Evolutionary conservation across 805 yeast genomes (phyloP).

Genomic region (Kockiozyma suomiensis): DNA sequence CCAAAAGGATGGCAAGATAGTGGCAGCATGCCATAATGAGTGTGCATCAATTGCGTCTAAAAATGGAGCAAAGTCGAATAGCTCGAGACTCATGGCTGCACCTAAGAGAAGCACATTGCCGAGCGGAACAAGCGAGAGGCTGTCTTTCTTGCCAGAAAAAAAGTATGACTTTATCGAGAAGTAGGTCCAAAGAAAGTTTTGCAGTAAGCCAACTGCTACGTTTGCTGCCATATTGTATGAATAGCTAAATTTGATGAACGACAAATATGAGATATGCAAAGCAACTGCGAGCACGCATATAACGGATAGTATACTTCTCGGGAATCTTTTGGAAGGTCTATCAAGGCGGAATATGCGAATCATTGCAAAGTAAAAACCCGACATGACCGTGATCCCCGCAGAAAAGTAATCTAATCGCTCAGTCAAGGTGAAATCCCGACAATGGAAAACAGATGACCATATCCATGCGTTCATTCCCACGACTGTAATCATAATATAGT

Average conservation of each 20-base stretch:
- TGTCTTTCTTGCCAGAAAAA: neutral
- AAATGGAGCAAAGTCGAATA: constrained; percentile 84
- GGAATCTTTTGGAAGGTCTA: constrained; percentile 37
- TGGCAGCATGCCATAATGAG: constrained; percentile 88
- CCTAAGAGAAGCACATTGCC: constrained; percentile 56
- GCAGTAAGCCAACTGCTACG: constrained; percentile 73
- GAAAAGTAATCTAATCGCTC: constrained; percentile 89
- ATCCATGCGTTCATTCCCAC: constrained; percentile 87
- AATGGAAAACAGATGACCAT: constrained; percentile 82
- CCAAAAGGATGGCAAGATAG: constrained; percentile 75
- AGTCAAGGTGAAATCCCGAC: constrained; percentile 76
- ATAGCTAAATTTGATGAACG: constrained; percentile 76
- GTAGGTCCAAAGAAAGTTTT: constrained; percentile 59
- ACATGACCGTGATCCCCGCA: constrained; percentile 85
- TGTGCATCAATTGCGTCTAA: constrained; percentile 81
- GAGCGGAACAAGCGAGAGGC: constrained; percentile 57
- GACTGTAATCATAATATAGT: constrained; percentile 54
- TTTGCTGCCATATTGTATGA: constrained; percentile 94
- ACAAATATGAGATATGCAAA: constrained; percentile 66
- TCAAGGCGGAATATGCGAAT: constrained; percentile 66
- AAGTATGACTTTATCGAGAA: constrained; percentile 39
- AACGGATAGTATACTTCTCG: constrained; percentile 46
- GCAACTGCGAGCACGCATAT: constrained; percentile 56
- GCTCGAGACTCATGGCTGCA: constrained; percentile 83
- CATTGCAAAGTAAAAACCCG: constrained; percentile 72